Evolutionary conservation across 352 stramenopile species (phyloP), one percentile per base, ranked within the genome.

Genomic region (Phytophthora palmivora): DNA sequence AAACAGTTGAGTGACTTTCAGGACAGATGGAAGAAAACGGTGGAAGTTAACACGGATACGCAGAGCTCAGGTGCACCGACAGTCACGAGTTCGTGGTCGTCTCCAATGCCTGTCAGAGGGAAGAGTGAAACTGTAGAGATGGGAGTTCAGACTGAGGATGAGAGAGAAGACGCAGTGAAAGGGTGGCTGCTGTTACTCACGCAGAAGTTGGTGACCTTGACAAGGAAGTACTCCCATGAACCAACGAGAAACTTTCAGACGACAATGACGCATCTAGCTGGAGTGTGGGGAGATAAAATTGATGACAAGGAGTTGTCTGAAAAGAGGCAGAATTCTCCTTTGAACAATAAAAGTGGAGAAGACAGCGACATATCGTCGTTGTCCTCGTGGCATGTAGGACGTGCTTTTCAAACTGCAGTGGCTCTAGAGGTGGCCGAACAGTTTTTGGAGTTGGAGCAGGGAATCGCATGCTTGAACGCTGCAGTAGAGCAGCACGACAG

Each of bases 151-250:
- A 82, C 65, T 0, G 68, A 82, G 14, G 55, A 59, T 12, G 51
- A 72, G 0, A 52, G 57, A 12, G 61, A 79, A n/a, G 63, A 68
- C 12, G 63, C 72, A 2, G 46, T 79, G 47, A 63, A 50, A 15
- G 75, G 86, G 45, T 89, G 78, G 78, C 42, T 87, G 9, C 37
- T 58, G 28, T 43, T 89, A 19, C 54, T 87, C 1, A 75, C 66
- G 3, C 67, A 83, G 16, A 86, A 85, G 24, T 52, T 89, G 43
- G 54, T 77, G 18, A 44, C 66, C 21, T 21, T 85, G 24, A 47
- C 71, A 12, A 63, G 57, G 32, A 75, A 74, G 11, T 87, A 76
- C 46, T 58, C 67, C 11, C 65, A 82, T 49, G 70, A 77, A 6
- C 70, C 70, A 2, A 80, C 66, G 11, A 57, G 71, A 28, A 48